Conservation (phyloP, 2,329 filamentous ascomycete species). For the Claviceps sp. region DNA sequence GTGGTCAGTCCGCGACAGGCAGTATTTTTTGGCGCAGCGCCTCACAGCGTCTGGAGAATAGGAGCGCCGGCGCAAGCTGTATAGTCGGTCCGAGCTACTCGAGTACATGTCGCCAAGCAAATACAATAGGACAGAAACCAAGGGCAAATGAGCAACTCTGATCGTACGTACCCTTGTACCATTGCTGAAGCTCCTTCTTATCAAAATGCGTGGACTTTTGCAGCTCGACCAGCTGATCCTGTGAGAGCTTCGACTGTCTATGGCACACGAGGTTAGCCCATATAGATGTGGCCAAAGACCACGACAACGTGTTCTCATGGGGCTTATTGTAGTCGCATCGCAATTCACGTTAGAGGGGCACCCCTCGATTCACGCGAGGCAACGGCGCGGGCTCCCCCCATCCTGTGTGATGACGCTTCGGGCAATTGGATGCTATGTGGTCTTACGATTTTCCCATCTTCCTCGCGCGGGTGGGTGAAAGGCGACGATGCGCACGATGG, state of each 20-base stretch:
- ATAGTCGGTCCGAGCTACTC: too few species aligned
- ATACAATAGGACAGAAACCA: background rate
- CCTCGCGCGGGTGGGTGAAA: background rate
- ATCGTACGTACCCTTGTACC: conserved; percentile 73
- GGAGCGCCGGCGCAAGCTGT: too few species aligned
- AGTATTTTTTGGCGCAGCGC: too few species aligned
- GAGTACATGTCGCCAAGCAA: too few species aligned
- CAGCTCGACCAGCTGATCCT: conserved; percentile 87
- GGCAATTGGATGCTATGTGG: background rate
- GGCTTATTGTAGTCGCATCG: background rate
- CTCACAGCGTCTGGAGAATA: too few species aligned
- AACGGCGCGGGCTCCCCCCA: background rate
- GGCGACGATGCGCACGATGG: background rate
- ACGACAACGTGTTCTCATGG: background rate
- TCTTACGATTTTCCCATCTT: conserved; percentile 9
- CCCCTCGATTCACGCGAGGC: background rate
- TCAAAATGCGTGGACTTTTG: conserved; percentile 97
- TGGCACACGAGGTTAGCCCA: background rate
- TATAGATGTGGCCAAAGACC: too few species aligned
- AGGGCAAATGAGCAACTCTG: background rate
- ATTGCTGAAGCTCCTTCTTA: conserved; percentile 99
- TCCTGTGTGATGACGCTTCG: too few species aligned
- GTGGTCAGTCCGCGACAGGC: too few species aligned
- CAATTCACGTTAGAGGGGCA: background rate
- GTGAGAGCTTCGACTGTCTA: conserved; percentile 96